A percentile compares a stretch with the other conserved stretches of the same genome.
Conservation (phyloP, 2,329 filamentous ascomycete genomes). For the Aspergillus sojae region DNA sequence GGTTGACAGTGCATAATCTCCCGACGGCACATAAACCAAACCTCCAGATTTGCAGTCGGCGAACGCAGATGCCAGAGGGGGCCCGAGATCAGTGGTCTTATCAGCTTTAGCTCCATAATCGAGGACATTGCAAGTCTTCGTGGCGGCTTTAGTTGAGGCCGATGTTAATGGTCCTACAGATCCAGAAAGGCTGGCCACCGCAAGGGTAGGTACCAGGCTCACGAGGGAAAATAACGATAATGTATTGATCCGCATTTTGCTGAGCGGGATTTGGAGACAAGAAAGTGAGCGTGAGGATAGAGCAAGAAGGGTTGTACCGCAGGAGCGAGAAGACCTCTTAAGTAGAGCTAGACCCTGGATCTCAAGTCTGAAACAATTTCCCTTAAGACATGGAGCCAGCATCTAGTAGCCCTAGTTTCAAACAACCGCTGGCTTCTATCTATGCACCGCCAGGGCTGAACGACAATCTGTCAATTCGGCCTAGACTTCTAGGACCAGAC, state of each 20-base stretch:
- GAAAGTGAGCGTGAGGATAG: neutral
- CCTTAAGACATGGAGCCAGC: neutral
- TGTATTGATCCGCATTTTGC: slow-evolving; percentile 13
- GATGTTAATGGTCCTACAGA: slow-evolving; percentile 50
- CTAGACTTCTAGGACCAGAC: neutral
- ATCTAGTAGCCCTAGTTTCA: neutral
- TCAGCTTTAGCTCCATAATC: slow-evolving; percentile 56
- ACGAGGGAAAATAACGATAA: slow-evolving; percentile 15
- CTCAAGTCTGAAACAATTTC: slow-evolving; percentile 4
- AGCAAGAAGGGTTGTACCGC: neutral
- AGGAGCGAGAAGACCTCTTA: neutral
- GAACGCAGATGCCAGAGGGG: slow-evolving; percentile 52
- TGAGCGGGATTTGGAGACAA: neutral
- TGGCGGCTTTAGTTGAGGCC: slow-evolving; percentile 46
- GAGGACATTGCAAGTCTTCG: slow-evolving; percentile 56
- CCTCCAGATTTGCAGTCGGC: slow-evolving; percentile 55
- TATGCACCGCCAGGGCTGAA: neutral
- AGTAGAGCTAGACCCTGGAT: neutral
- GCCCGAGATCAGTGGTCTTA: slow-evolving; percentile 55
- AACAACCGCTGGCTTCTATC: neutral
- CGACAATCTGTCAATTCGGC: neutral
- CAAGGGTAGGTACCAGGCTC: slow-evolving; percentile 30
- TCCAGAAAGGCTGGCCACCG: slow-evolving; percentile 44
- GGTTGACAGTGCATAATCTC: slow-evolving; percentile 53
- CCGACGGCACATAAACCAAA: slow-evolving; percentile 53